A percentile compares a stretch with the other conserved stretches of the same genome.
phyloP scores from a whole-genome alignment of 495 filamentous ascomycete species.

The Bacidia rubella region DNA sequence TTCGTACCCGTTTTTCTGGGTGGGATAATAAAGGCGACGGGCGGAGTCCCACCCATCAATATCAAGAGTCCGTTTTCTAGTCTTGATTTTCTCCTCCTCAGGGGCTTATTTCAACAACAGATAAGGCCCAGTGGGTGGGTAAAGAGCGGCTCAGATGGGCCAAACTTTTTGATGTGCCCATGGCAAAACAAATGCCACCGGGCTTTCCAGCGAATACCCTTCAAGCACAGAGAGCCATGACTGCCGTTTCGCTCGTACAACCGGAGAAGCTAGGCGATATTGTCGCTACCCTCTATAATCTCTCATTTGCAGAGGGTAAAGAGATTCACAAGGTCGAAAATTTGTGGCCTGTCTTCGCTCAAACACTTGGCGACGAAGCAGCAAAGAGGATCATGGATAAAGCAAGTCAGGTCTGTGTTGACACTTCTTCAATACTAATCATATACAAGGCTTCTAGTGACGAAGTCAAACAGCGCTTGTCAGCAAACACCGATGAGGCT shows the following conservation, averaged over 20 bases:
- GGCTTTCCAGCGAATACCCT: slow-evolving; percentile 49
- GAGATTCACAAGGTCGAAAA: slow-evolving; percentile 37
- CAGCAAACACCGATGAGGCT: slow-evolving; percentile 41
- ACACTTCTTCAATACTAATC: background rate
- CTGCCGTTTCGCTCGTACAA: slow-evolving; percentile 14
- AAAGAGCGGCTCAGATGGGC: slow-evolving; percentile 51
- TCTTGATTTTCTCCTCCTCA: no score
- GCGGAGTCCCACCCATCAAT: slow-evolving; percentile 47
- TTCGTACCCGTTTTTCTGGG: slow-evolving; percentile 59
- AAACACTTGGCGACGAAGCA: slow-evolving; percentile 36
- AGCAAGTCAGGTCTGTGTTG: slow-evolving; percentile 14
- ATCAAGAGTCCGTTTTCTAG: slow-evolving; percentile 50
- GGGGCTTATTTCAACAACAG: no score
- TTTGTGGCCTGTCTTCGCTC: slow-evolving; percentile 31
- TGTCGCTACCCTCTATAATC: slow-evolving; percentile 38
- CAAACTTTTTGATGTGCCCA: slow-evolving; percentile 44
- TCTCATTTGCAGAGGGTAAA: slow-evolving; percentile 42
- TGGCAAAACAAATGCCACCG: slow-evolving; percentile 33
- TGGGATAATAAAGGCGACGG: slow-evolving; percentile 52
- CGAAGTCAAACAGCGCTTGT: slow-evolving; percentile 41
- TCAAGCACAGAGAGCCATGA: slow-evolving; percentile 23
- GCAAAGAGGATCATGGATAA: slow-evolving; percentile 30
- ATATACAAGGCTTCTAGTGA: slow-evolving; percentile 22
- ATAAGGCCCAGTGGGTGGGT: slow-evolving; percentile 55
- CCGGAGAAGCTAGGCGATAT: slow-evolving; percentile 32